phyloP scores from a whole-genome alignment of 192 early-diverging fungal species.

The Backusella tarrabulga region DNA sequence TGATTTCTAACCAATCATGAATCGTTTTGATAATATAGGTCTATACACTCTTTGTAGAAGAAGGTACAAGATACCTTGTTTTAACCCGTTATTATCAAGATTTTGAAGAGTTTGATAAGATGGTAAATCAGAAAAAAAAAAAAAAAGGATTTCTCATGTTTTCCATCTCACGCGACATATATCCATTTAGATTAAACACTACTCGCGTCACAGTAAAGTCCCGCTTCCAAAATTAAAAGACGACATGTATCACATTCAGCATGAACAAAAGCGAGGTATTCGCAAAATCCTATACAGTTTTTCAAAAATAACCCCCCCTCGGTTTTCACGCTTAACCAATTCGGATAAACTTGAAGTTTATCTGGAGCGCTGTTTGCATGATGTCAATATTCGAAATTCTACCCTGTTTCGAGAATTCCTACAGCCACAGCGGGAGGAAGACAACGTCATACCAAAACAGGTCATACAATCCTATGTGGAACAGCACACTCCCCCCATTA shows the following conservation, averaged over 20 bases:
- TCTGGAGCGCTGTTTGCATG: background rate
- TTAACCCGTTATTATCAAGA: constrained; percentile 38
- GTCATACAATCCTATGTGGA: background rate
- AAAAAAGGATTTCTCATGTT: background rate
- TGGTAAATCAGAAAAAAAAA: constrained; percentile 12
- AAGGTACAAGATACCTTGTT: constrained; percentile 24
- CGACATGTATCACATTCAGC: background rate
- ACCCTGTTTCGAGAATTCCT: constrained; percentile 45
- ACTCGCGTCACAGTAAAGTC: constrained; percentile 21
- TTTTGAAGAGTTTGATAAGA: constrained; percentile 39
- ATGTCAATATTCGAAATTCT: constrained; percentile 19
- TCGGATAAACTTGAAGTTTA: constrained; percentile 16
- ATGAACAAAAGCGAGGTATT: background rate
- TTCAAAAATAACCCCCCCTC: background rate
- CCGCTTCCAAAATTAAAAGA: constrained; percentile 22
- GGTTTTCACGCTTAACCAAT: constrained; percentile 3
- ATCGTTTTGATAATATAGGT: constrained; percentile 28
- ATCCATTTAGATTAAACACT: constrained; percentile 18
- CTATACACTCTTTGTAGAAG: constrained; percentile 40
- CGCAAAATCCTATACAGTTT: constrained; percentile 12
- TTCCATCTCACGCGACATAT: background rate
- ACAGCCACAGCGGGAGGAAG: constrained; percentile 47
- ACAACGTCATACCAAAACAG: constrained; percentile 21
- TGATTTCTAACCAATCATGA: background rate
- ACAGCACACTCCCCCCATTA: background rate